phyloP scores from a whole-genome alignment of 345 rosid species.

The Arabis hirsuta region DNA sequence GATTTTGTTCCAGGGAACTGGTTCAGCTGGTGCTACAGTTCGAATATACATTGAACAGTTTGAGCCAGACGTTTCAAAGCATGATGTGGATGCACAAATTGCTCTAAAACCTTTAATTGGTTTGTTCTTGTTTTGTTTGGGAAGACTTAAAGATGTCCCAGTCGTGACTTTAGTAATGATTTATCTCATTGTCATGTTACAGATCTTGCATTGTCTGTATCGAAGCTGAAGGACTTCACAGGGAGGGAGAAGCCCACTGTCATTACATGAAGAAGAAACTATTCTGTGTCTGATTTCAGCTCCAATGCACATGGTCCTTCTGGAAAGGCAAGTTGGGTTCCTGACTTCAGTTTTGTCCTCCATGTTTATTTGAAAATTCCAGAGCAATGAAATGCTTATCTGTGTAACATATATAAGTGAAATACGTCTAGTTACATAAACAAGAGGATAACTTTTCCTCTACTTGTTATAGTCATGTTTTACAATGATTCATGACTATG shows the following conservation, averaged over 20 bases:
- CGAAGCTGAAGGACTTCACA: conserved; percentile 88
- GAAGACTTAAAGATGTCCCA: conserved; percentile 17
- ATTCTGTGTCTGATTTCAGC: neutral
- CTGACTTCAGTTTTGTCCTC: conserved; percentile 53
- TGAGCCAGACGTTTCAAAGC: conserved; percentile 80
- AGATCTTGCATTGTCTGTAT: conserved; percentile 84
- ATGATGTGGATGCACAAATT: conserved; percentile 85
- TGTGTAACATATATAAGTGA: conserved; percentile 35
- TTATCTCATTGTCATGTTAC: conserved; percentile 41
- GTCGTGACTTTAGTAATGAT: conserved; percentile 19
- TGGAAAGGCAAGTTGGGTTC: conserved; percentile 38
- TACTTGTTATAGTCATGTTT: conserved; percentile 17
- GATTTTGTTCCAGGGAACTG: conserved; percentile 71
- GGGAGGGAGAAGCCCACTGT: conserved; percentile 97
- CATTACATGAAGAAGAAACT: conserved; percentile 59
- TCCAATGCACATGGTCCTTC: conserved; percentile 31
- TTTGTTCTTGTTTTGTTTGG: conserved; percentile 35
- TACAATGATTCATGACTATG: conserved; percentile 21
- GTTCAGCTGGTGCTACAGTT: conserved; percentile 93
- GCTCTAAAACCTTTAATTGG: conserved; percentile 89
- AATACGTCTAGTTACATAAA: conserved; percentile 7
- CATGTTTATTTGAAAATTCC: conserved; percentile 29
- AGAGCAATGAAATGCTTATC: conserved; percentile 37
- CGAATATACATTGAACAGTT: conserved; percentile 83
- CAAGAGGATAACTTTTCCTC: conserved; percentile 20